Percentiles rank a stretch among this genome's conserved stretches.
Evolutionary conservation across 305 asterid species (phyloP).

Genomic region (Plantago coronopus): DNA sequence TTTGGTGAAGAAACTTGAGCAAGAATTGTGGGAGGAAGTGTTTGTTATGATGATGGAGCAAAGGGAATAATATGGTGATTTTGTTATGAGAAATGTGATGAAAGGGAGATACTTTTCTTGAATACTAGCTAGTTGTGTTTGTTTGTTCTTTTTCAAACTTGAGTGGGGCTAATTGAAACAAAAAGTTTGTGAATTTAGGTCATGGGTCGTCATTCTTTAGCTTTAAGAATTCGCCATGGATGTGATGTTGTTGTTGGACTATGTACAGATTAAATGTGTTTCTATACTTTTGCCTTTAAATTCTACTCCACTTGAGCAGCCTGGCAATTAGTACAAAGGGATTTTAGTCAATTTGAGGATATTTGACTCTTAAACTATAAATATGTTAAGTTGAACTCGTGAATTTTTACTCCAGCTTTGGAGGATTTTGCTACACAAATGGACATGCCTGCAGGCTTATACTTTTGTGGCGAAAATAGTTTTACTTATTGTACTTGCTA

Average conservation of each 20-base stretch:
- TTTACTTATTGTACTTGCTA: no score
- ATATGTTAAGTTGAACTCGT: not conserved
- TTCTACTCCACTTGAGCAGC: no score
- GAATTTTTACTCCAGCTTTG: no score
- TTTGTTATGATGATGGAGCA: not conserved
- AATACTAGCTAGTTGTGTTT: conserved; percentile 6
- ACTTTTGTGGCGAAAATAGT: no score
- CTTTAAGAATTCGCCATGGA: not conserved
- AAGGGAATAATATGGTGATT: conserved; percentile 4
- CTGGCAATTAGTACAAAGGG: not conserved
- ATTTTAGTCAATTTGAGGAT: not conserved
- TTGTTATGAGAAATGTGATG: not conserved
- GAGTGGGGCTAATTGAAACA: conserved; percentile 10
- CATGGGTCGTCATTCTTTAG: not conserved
- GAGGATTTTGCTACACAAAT: no score
- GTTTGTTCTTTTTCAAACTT: conserved; percentile 22
- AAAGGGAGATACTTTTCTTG: conserved; percentile 16
- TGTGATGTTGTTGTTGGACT: not conserved
- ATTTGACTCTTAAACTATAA: not conserved
- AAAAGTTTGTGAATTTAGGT: not conserved
- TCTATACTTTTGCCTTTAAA: no score
- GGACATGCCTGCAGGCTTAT: no score
- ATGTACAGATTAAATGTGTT: no score
- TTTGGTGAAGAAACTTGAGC: not conserved
- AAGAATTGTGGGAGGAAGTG: no score